Base-by-base conservation (phyloP, 305 asterid genomes). In the Lippia alba region DNA sequence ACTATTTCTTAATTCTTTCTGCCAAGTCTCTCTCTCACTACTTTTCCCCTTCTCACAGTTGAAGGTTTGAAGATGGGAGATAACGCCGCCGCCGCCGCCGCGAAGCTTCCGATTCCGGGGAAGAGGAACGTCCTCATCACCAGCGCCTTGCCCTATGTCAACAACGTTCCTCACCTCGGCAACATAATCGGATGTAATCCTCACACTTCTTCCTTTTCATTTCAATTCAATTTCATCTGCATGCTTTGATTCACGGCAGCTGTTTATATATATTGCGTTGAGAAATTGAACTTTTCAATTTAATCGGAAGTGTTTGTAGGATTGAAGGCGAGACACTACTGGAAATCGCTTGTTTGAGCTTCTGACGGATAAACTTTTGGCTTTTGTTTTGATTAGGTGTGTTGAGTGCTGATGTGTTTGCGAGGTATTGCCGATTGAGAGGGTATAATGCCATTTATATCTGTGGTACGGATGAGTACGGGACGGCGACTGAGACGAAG, bases 161-260 rank as follows among this genome's bases (percentile, higher is more conserved):
- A 94, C 64, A 94, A 94, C 81, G 95, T 94, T 14, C 99, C 99
- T 11, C 97, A 94, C 74, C 97, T 90, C 59, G 97, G 99, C 69
- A 91, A 94, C 85, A 89, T 94, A 74, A 94, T 94, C 69, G 99
- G 99, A 68, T 85, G 99, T 91, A 82, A 77, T 62, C 62, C 56
- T 53, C 54, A 46, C 36, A 12, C 6, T 50, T 64, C 15, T 33
- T 4, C 49, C 12, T 12, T 12, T 45, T 1, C 56, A n/a, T 12
- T 45, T 1, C 56, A n/a, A n/a, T 65, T 49, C 12, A n/a, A 41
- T 49, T 67, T 53, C 19, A 17, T 57, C 67, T 74, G 67, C 75
- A 17, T 75, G 67, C 24, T 57, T 8, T 68, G 66, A 40, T 48
- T 71, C 54, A 48, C 15, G 50, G 49, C 32, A 24, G 12, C 64